phyloP scores from a whole-genome alignment of 2,329 filamentous ascomycete species.

The Epichloe festucae region DNA sequence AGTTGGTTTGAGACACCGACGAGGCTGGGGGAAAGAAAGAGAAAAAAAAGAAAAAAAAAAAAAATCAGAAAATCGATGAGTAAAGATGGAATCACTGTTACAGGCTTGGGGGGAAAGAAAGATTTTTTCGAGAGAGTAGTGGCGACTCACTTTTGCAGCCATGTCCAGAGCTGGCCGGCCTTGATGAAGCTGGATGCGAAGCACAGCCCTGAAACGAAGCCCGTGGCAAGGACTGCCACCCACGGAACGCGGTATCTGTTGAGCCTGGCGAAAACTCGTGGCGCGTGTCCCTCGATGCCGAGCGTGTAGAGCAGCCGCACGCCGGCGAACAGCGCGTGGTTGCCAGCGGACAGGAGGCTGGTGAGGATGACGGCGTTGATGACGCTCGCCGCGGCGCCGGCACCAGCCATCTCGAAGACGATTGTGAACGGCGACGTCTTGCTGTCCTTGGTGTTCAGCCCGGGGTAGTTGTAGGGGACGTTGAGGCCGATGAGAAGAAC shows the following conservation, averaged over 20 bases:
- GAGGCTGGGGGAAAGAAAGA: conserved; percentile 25
- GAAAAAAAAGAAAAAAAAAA: neutral
- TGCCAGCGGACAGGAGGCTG: conserved; percentile 24
- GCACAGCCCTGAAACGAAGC: conserved; percentile 44
- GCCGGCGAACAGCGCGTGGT: conserved; percentile 24
- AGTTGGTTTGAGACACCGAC: conserved; percentile 57
- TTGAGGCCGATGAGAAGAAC: conserved; percentile 40
- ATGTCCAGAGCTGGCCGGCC: conserved; percentile 51
- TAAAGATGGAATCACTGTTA: neutral
- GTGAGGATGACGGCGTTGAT: conserved; percentile 45
- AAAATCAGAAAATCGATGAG: neutral
- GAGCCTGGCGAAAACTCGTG: conserved; percentile 33
- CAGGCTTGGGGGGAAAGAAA: neutral
- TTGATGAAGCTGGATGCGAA: conserved; percentile 55
- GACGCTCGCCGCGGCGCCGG: conserved; percentile 35
- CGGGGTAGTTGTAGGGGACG: conserved; percentile 38
- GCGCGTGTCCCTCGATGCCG: conserved; percentile 36
- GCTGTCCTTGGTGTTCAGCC: conserved; percentile 19
- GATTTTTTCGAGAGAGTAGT: neutral
- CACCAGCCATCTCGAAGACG: conserved; percentile 45
- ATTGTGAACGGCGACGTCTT: conserved; percentile 35
- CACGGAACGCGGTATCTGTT: conserved; percentile 25
- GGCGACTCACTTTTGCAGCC: conserved; percentile 45
- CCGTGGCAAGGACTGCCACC: conserved; percentile 34
- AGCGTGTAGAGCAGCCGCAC: conserved; percentile 23